Evolutionary conservation across 176 grass and related monocot genomes (phyloP).

Genomic region (Saccharum spontaneum): DNA sequence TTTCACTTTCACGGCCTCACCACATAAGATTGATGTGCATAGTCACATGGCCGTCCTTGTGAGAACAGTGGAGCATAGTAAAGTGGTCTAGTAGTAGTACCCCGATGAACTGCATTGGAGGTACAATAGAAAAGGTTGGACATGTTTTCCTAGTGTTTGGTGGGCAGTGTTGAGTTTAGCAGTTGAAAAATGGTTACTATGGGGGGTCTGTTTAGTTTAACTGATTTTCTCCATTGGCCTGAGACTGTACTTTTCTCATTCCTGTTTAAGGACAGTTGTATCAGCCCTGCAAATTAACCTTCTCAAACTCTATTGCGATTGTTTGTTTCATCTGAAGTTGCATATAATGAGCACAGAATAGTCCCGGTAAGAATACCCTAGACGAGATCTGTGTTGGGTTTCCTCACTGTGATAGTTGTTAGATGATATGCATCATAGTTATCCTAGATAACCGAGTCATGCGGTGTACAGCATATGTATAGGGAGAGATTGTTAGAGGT

Average conservation of each 20-base stretch:
- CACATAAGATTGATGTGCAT: conserved; percentile 23
- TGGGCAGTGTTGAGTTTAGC: background rate
- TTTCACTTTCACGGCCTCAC: conserved; percentile 40
- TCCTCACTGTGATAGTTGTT: conserved; percentile 1
- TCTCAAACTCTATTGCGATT: background rate
- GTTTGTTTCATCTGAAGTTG: background rate
- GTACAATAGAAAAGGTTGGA: conserved; percentile 35
- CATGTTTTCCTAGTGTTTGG: conserved; percentile 23
- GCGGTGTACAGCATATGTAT: too few relatives aligned
- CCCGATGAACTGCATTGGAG: conserved; percentile 39
- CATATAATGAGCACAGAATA: background rate
- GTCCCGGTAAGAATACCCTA: background rate
- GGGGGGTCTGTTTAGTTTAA: background rate
- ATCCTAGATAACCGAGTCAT: too few relatives aligned
- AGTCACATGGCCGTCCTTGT: conserved; percentile 55
- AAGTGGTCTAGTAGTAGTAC: conserved; percentile 33
- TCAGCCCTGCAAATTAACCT: background rate
- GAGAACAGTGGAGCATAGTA: conserved; percentile 28
- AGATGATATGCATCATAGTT: too few relatives aligned
- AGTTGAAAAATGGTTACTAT: background rate
- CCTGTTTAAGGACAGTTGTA: background rate
- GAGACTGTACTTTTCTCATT: background rate
- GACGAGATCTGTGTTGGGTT: background rate
- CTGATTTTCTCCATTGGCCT: background rate
- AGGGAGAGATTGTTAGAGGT: too few relatives aligned